These are phyloP conservation scores for Dendryphion nanum DNA, from an alignment of 2,329 filamentous ascomycete species.

Conservation along the genomic window DNA sequence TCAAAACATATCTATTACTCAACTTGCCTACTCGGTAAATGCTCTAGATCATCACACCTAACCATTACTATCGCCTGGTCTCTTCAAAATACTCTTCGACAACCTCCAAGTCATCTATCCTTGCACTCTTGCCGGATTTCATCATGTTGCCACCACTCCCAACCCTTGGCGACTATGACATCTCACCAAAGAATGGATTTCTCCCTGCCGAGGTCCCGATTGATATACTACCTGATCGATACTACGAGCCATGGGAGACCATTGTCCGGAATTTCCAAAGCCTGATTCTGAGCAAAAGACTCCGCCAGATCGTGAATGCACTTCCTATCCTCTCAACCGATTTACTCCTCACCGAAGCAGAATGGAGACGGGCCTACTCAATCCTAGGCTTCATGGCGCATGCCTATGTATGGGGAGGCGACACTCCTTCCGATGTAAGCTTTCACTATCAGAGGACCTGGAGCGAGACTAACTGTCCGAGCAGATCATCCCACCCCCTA, in stretches of 20 bases:
- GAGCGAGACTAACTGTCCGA: constrained; percentile 11
- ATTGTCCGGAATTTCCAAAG: constrained; percentile 82
- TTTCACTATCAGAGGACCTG: constrained; percentile 1
- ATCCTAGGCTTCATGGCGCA: constrained; percentile 78
- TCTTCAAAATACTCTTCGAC: no score
- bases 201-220: constrained; percentile 79
- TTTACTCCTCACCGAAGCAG: constrained; percentile 75
- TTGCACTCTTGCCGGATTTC: no score
- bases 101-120: no score
- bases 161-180: constrained; percentile 70
- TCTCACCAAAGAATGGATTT: constrained; percentile 80
- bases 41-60: no score
- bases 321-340: constrained; percentile 82
- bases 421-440: constrained; percentile 67
- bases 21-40: no score
- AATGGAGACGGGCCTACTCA: constrained; percentile 88
- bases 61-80: no score
- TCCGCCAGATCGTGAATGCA: constrained; percentile 75
- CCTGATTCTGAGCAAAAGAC: constrained; percentile 78
- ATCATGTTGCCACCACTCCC: constrained; percentile 46
- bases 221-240: constrained; percentile 77
- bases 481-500: constrained; percentile 69
- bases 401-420: constrained; percentile 86
- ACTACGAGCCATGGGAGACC: constrained; percentile 94
- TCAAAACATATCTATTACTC: no score